Base-by-base conservation (phyloP, 805 yeast genomes). In the Tetrapisispora pingtungensis region DNA sequence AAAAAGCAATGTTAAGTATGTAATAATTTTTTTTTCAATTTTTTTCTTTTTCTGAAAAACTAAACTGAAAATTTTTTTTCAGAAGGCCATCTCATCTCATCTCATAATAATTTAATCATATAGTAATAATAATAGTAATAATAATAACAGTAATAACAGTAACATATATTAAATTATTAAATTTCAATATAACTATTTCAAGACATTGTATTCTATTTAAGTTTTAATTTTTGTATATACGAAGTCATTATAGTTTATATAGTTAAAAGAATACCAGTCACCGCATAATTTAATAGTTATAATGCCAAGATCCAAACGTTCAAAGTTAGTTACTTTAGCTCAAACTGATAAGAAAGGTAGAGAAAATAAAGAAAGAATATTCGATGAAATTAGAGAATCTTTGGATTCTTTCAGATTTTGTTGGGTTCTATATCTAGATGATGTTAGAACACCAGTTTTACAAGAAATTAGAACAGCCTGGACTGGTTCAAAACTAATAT, bases 301-400 rank as follows among this genome's bases (percentile, higher is more conserved):
- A 22, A 90, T 90, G 98, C 97, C 98, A 50, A 86, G 95, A 76
- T 88, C 97, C 32, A 89, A 81, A 65, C 90, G 97, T 77, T 83
- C 96, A 54, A 93, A 86, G 80, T 81, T 89, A 55, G 95, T 93
- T 49, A 85, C 97, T 13, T 73, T 93, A 56, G 93, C 99, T 33
- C 90, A 90, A 62, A 90, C 97, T 50, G 97, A 88, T 55, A 93
- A 88, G 68, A 93, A 93, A 63, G 96, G 96, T 41, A 80, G 81
- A 53, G 97, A 86, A 56, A 88, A 87, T 68, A 93, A 93, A 65
- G 90, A 79, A 55, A 74, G 90, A 57, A 80, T 90, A 54, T 93
- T 88, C 54, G 96, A 89, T 59, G 96, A 88, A 50, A 81, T 93
- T 42, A 80, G 96, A 69, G 75, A 75, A 48, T 80, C 84, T 17